Evolutionary conservation across 257 asterid species (phyloP), one percentile per base, ranked within the genome.

Genomic region (Solanum stenotomum): DNA sequence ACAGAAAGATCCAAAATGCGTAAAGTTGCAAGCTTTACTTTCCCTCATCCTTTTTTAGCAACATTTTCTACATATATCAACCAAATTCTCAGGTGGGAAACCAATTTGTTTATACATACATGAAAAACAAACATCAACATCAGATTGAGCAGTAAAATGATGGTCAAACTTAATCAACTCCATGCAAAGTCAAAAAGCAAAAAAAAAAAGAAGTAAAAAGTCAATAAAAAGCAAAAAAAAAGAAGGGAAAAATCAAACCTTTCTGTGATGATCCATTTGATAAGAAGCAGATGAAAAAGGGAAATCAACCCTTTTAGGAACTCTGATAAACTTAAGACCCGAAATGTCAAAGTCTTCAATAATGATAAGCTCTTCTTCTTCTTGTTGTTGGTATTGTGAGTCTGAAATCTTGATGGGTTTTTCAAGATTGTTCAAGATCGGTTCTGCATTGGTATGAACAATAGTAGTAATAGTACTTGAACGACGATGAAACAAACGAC

Each of bases 221-320:
- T 81, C 85, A 16, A 84, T 12, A 20, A 25, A 22, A 61, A 27
- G 67, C 25, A 3, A 56, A 56, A 2, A 18, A 56, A 20, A 56
- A 7, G 6, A n/a, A n/a, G 40, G 12, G 22, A 85, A 2, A 56
- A 83, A 34, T 2, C 37, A 46, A 83, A 95, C 98, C 98, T 94
- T 97, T 92, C 91, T 94, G 68, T 92, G 95, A 78, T 93, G 94
- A 92, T 96, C 98, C 98, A 97, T 97, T 23, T 93, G 59, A 72
- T 33, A 33, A 16, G 78, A 33, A 33, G 78, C 78, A 46, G 82
- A 34, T 35, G 94, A 85, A 87, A 89, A 22, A 16, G 93, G 92
- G 88, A 89, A 95, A 90, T 90, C 31, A 85, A 93, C 68, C 81
- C 98, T 93, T 40, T 91, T 93, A 40, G 99, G 98, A 46, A 96